Evolutionary conservation across 176 grass and related monocot species (phyloP), one percentile per base, ranked within the genome.

Genomic region (Cymbopogon citratus): DNA sequence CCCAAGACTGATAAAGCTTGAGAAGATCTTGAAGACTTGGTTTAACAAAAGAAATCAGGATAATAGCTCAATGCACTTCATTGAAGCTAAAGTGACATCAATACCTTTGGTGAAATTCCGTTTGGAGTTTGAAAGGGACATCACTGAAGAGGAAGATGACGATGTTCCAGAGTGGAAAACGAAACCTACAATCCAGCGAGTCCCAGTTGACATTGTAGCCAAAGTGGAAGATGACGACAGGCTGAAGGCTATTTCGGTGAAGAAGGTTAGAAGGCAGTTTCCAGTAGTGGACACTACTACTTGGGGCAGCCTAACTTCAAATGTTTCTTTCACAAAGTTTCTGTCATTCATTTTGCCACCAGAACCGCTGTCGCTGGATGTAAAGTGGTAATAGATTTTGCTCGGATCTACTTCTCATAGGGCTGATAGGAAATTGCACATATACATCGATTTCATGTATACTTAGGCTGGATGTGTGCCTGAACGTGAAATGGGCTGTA

Each of bases 321-420:
- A 98, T 69, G 34, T 95, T 76, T 98, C 95, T 33, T 98, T 95
- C 70, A 93, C 95, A 12, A 84, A 89, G 73, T 98, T 95, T 69
- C 63, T 81, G 41, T 84, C 84, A 2, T 78, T 98, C 26, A 80
- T 93, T 40, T 86, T 93, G 39, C 95, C 90, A 63, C 95, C 92
- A 64, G 92, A 98, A 69, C 88, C 90, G 4, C 69, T 98, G 45
- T 83, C 87, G 6, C 74, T 98, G 69, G 95, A 98, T 74, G 92
- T 91, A 12, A 90, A 95, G 69, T 98, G 95, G 92, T 98, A 89
- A 86, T 80, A 64, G 6, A 6, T 41, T 73, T 43, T 71, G 21
- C 48, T 66, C 21, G 18, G 7, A 9, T 81, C 63, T 64, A 12
- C 82, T 41, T 78, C 5, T 78, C 9, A 13, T 81, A 85, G 73